Percentiles rank a stretch among this genome's conserved stretches.
These are phyloP conservation scores for Pythium rhizo-oryzae DNA, from an alignment of 352 stramenopile species.

Conservation along the genomic window DNA sequence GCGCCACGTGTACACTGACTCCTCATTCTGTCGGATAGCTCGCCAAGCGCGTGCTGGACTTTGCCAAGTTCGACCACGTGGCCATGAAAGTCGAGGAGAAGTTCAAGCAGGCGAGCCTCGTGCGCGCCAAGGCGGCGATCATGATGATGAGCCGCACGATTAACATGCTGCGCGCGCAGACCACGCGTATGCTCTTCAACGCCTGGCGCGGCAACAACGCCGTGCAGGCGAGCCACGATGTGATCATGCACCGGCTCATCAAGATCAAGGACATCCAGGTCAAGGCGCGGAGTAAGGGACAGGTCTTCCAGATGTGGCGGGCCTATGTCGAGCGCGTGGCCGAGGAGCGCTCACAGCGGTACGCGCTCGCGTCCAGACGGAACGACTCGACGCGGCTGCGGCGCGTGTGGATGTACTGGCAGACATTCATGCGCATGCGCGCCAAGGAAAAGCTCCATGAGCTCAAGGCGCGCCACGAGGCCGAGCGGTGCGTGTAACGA, in stretches of 20 bases:
- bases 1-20: background rate
- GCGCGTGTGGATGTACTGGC: constrained; percentile 50
- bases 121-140: constrained; percentile 72
- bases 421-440: constrained; percentile 53
- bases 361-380: constrained; percentile 52
- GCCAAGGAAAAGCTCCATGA: constrained; percentile 58
- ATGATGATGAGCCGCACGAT: constrained; percentile 86
- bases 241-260: constrained; percentile 63
- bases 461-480: constrained; percentile 54
- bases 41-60: constrained; percentile 72
- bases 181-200: constrained; percentile 75
- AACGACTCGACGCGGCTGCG: constrained; percentile 54
- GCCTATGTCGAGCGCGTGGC: constrained; percentile 49
- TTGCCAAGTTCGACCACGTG: constrained; percentile 78
- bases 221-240: constrained; percentile 42
- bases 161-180: constrained; percentile 52
- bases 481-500: constrained; percentile 19
- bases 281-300: constrained; percentile 42
- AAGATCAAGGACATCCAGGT: constrained; percentile 68
- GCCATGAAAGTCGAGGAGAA: constrained; percentile 73
- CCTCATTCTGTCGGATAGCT: constrained; percentile 34
- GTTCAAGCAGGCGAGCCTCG: constrained; percentile 80
- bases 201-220: constrained; percentile 79
- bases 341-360: constrained; percentile 68
- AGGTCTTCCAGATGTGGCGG: constrained; percentile 65